Percentiles rank a stretch among this genome's conserved stretches.
Evolutionary conservation across 345 rosid species (phyloP).

Genomic region (Eucalyptus virginea): DNA sequence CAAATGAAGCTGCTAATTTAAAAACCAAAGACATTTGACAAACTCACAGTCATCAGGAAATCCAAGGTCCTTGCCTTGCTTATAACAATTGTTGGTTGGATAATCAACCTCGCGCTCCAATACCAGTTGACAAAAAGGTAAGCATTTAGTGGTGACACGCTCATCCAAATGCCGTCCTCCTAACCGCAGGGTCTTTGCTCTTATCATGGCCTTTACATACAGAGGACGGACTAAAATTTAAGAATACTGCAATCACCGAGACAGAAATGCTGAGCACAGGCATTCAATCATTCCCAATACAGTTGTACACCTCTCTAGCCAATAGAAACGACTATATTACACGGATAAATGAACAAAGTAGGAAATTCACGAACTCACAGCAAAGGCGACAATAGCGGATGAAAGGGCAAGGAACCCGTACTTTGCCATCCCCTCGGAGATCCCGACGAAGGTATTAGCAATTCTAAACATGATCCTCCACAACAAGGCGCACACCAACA

Average conservation of each 20-base stretch:
- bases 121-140: background rate
- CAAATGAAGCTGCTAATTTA: too few species aligned
- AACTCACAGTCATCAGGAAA: too few species aligned
- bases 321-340: background rate
- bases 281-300: background rate
- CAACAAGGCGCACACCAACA: too few species aligned
- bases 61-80: too few species aligned
- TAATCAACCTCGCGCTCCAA: background rate
- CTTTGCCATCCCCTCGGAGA: too few species aligned
- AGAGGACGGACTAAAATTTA: background rate
- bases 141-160: background rate
- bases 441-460: too few species aligned
- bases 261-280: background rate
- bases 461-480: too few species aligned
- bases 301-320: background rate
- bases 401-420: conserved; percentile 20
- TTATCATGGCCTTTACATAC: background rate
- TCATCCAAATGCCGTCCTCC: background rate
- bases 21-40: too few species aligned
- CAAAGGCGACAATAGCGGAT: conserved; percentile 72
- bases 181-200: background rate
- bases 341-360: background rate
- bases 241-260: background rate
- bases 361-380: conserved; percentile 36
- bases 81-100: too few species aligned